A percentile compares a stretch with the other conserved stretches of the same genome.
Conservation (phyloP, 1,284 basidiomycete genomes). For the Vanrija pseudolonga region DNA sequence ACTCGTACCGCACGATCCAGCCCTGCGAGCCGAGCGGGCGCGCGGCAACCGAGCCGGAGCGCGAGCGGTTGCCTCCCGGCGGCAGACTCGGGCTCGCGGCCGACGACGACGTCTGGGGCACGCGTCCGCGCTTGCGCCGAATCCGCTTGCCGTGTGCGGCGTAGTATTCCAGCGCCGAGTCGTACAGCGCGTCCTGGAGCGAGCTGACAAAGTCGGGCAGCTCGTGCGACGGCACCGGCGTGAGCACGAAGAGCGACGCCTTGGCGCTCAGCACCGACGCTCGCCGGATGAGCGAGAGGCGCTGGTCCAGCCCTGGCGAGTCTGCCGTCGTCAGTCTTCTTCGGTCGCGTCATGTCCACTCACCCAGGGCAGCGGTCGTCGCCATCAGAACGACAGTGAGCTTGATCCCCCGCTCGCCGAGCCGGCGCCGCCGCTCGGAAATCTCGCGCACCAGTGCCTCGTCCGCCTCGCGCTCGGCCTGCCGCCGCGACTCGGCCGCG, state of each 20-base stretch:
- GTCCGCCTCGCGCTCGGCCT: slow-evolving; percentile 69
- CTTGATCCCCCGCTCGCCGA: slow-evolving; percentile 84
- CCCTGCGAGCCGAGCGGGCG: slow-evolving; percentile 73
- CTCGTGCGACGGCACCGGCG: slow-evolving; percentile 77
- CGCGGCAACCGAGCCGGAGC: slow-evolving; percentile 34
- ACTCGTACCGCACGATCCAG: slow-evolving; percentile 94
- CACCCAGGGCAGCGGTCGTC: slow-evolving; percentile 74
- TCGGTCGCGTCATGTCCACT: too few species aligned
- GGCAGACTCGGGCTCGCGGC: background rate
- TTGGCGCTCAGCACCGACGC: slow-evolving; percentile 84
- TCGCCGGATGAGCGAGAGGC: slow-evolving; percentile 78
- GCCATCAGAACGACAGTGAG: slow-evolving; percentile 93
- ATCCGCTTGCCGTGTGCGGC: slow-evolving; percentile 86
- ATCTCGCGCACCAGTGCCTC: slow-evolving; percentile 73
- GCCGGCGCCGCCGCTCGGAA: slow-evolving; percentile 67
- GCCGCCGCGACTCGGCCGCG: slow-evolving; percentile 35
- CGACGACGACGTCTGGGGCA: slow-evolving; percentile 6
- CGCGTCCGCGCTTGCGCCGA: slow-evolving; percentile 77
- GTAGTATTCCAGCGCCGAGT: slow-evolving; percentile 88
- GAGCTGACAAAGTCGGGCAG: slow-evolving; percentile 77
- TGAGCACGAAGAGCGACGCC: slow-evolving; percentile 89
- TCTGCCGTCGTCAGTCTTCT: slow-evolving; percentile 53
- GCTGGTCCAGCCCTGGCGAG: slow-evolving; percentile 72
- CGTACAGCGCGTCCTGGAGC: slow-evolving; percentile 80
- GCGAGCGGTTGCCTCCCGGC: background rate